Evolutionary conservation across 352 stramenopile species (phyloP), one percentile per base, ranked within the genome.

Genomic region (Globisporangium carolinianum): DNA sequence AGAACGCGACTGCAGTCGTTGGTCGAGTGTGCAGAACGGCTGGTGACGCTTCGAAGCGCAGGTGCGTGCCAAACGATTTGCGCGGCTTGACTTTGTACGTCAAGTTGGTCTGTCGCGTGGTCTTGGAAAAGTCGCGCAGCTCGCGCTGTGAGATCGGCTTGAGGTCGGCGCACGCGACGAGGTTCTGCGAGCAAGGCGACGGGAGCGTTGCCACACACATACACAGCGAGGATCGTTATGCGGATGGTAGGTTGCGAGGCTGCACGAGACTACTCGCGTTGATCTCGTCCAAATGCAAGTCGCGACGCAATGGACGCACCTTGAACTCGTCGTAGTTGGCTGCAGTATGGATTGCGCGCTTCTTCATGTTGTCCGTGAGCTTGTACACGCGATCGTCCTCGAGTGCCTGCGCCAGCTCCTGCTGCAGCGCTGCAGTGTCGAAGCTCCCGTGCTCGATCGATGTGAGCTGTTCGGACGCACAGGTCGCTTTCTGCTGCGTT

Each of bases 271-370:
- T 32, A 32, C 24, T 32, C 24, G 24, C 24, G 24, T 32, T 32
- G 24, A 2, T 32, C 24, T 32, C 24, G 3, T 32, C 24, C 24
- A 32, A 32, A 32, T 32, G 24, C 24, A 32, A 32, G 24, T 32
- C 24, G 24, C 24, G 24, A 32, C 24, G 24, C 24, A 32, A 32
- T 32, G 24, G 24, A 24, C 38, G 38, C 36, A 91, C 85, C 67
- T 88, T 89, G 65, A 95, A 93, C 55, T 95, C 86, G 57, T 95
- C 82, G 63, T 94, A 95, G 71, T 66, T 93, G 5, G 71, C 64
- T 2, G 86, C 83, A 0, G 82, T 91, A 62, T 92, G 83, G 61
- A 94, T 95, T 50, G 86, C 86, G 5, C 83, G 86, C 63, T 95
- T 95, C 67, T 95, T 95, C 77, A 90, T 89, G 48, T 61, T 78